Evolutionary conservation across 805 yeast genomes (phyloP).

Genomic region (Yarrowia keelungensis): DNA sequence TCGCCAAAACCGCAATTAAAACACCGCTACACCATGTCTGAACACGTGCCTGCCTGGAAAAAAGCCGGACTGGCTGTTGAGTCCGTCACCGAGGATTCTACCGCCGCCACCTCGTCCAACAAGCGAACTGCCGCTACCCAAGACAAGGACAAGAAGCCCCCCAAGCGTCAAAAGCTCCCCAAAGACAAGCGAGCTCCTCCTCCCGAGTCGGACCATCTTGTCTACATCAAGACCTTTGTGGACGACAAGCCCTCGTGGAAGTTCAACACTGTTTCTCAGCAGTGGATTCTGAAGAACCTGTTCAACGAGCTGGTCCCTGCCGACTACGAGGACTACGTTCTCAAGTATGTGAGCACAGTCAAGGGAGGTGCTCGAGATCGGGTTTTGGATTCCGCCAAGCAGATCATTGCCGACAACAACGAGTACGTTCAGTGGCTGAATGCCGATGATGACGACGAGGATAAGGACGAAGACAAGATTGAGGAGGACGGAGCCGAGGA

Average conservation of each 20-base stretch:
- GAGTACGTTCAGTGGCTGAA: slow-evolving; percentile 40
- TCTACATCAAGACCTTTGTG: slow-evolving; percentile 64
- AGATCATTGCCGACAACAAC: slow-evolving; percentile 46
- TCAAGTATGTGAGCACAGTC: slow-evolving; percentile 62
- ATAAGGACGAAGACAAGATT: slow-evolving; percentile 10
- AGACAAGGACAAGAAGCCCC: slow-evolving; percentile 58
- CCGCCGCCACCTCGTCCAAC: slow-evolving; percentile 43
- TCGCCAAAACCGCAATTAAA: background rate
- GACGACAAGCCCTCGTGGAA: slow-evolving; percentile 73
- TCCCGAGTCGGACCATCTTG: slow-evolving; percentile 78
- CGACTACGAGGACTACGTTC: slow-evolving; percentile 59
- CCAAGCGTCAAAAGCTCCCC: slow-evolving; percentile 74
- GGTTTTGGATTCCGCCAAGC: slow-evolving; percentile 65
- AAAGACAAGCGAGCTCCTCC: slow-evolving; percentile 71
- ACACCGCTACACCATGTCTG: slow-evolving; percentile 24
- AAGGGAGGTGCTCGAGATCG: slow-evolving; percentile 76
- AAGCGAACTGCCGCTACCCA: slow-evolving; percentile 9
- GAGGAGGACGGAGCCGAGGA: slow-evolving; percentile 40
- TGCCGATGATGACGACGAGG: slow-evolving; percentile 40
- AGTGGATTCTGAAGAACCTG: slow-evolving; percentile 77
- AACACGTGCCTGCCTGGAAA: slow-evolving; percentile 80
- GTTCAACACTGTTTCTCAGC: slow-evolving; percentile 85
- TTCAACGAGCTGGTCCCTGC: slow-evolving; percentile 55
- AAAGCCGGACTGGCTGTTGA: slow-evolving; percentile 70
- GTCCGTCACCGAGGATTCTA: slow-evolving; percentile 50